A percentile compares a stretch with the other conserved stretches of the same genome.
phyloP scores from a whole-genome alignment of 2,329 filamentous ascomycete genomes.

The Monilinia aucupariae region DNA sequence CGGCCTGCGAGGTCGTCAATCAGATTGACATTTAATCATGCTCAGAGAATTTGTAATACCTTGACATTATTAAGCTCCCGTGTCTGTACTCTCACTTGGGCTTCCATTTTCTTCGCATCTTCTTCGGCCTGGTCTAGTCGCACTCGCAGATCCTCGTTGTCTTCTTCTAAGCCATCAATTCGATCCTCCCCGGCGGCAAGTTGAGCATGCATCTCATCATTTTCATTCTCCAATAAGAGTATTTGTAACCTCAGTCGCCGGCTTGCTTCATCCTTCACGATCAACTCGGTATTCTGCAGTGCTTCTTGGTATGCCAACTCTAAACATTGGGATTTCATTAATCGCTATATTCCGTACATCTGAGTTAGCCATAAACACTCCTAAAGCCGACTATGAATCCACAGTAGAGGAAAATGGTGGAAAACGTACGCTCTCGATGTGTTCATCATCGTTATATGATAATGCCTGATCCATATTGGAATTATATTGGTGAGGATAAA shows the following conservation, averaged over 20 bases:
- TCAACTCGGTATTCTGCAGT: constrained; percentile 57
- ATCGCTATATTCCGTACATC: constrained; percentile 22
- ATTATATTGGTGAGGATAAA: constrained; percentile 8
- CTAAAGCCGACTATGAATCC: background rate
- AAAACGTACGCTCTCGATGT: constrained; percentile 29
- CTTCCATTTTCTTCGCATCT: constrained; percentile 23
- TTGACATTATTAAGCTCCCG: constrained; percentile 52
- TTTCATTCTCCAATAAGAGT: constrained; percentile 70
- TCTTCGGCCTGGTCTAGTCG: constrained; percentile 46
- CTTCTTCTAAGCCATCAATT: constrained; percentile 49
- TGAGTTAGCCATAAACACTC: constrained; percentile 9
- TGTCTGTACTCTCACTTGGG: constrained; percentile 45
- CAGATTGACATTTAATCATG: background rate
- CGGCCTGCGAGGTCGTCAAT: constrained; percentile 48
- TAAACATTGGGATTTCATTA: constrained; percentile 40
- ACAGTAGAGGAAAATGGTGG: background rate
- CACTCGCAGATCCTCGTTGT: constrained; percentile 44
- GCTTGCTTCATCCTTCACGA: constrained; percentile 69
- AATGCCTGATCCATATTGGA: constrained; percentile 30
- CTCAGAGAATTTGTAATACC: constrained; percentile 37
- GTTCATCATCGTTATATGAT: constrained; percentile 30
- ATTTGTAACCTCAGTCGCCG: constrained; percentile 64
- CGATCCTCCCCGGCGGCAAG: constrained; percentile 55
- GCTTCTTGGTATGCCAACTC: constrained; percentile 66
- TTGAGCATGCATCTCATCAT: constrained; percentile 59